Conservation (phyloP, 1,284 basidiomycete species). For the Erythrobasidium hasegawianum region DNA sequence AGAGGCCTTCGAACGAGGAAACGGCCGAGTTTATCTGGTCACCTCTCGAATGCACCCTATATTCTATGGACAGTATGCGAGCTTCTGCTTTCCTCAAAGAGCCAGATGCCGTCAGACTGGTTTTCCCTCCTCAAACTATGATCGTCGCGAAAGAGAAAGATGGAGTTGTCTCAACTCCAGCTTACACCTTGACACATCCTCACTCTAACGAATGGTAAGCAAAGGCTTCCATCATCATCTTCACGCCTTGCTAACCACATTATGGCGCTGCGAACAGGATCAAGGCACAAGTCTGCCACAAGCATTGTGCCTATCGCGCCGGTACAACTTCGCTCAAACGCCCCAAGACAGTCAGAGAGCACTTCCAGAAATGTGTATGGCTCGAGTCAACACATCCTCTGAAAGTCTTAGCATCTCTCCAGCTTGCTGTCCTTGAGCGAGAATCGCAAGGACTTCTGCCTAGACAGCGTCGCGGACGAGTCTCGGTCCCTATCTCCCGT, state of each 20-base stretch:
- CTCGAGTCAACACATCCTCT: constrained; percentile 24
- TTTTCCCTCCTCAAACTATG: constrained; percentile 32
- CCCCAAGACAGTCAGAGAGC: constrained; percentile 31
- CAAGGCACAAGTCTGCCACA: constrained; percentile 32
- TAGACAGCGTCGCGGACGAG: constrained; percentile 15
- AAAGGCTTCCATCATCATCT: no score
- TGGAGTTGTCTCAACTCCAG: constrained; percentile 16
- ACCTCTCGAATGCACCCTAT: constrained; percentile 12
- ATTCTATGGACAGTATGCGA: constrained; percentile 11
- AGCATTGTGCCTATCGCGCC: constrained; percentile 25
- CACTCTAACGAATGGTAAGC: constrained; percentile 30
- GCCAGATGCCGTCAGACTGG: constrained; percentile 8
- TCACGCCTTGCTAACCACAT: constrained; percentile 1
- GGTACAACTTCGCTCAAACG: constrained; percentile 30
- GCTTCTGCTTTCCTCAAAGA: constrained; percentile 7
- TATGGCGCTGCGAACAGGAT: constrained; percentile 13
- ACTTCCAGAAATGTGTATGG: constrained; percentile 32
- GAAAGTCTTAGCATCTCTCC: constrained; percentile 29
- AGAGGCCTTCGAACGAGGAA: constrained; percentile 4
- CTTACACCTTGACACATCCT: constrained; percentile 19
- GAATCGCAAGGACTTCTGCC: constrained; percentile 31
- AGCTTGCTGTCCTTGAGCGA: constrained; percentile 28
- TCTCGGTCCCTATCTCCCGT: not conserved
- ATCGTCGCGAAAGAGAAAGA: constrained; percentile 26
- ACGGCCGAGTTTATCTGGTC: constrained; percentile 30